These are phyloP conservation scores for Globisporangium yorkense DNA, from an alignment of 352 stramenopile genomes.

Conservation along the genomic window DNA sequence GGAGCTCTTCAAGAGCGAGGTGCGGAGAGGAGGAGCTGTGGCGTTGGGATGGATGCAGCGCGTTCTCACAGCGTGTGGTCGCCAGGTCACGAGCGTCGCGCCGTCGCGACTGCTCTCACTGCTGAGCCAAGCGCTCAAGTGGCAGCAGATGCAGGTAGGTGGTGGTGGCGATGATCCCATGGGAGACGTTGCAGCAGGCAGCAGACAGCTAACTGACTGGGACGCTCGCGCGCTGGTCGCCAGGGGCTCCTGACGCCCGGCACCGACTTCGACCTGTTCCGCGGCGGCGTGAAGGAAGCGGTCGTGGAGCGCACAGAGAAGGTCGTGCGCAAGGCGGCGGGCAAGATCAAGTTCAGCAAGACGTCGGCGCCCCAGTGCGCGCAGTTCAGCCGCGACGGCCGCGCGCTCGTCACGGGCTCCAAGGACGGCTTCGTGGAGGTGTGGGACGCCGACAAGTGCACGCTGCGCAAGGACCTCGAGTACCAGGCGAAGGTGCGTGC, in stretches of 20 bases:
- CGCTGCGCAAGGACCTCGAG: conserved; percentile 87
- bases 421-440: conserved; percentile 95
- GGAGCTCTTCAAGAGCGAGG: conserved; percentile 60
- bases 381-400: conserved; percentile 86
- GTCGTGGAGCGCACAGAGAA: conserved; percentile 57
- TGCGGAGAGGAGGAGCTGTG: conserved; percentile 12
- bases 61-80: background rate
- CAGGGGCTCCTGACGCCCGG: conserved; percentile 57
- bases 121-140: conserved; percentile 88
- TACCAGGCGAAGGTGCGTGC: conserved; percentile 84
- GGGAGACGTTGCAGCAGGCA: background rate
- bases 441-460: conserved; percentile 90
- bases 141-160: conserved; percentile 71
- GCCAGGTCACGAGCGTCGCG: conserved; percentile 45
- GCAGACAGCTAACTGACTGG: background rate
- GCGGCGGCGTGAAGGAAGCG: conserved; percentile 45
- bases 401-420: conserved; percentile 88
- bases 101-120: conserved; percentile 87
- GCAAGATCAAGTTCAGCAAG: conserved; percentile 89
- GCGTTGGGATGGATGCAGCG: background rate
- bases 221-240: too few species aligned
- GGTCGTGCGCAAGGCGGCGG: conserved; percentile 48
- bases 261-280: conserved; percentile 82
- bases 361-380: conserved; percentile 75
- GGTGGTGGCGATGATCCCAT: background rate